Evolutionary conservation across 2,329 filamentous ascomycete genomes (phyloP), one percentile per base, ranked within the genome.

Genomic region (Coniella lustricola): DNA sequence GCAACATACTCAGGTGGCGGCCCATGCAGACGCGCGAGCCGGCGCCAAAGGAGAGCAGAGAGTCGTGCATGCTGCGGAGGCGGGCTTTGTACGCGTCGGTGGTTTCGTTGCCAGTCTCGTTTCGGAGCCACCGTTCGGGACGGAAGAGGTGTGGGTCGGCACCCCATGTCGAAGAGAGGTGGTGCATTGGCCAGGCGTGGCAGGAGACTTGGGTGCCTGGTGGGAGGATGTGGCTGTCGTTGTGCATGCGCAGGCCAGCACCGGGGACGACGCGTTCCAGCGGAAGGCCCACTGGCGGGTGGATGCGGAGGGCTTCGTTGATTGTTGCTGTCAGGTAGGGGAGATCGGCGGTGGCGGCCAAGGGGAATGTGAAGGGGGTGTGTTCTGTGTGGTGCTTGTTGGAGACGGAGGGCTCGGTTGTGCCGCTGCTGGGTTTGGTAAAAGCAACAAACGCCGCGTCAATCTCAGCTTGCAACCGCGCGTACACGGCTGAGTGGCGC

Each of bases 121-220:
- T 4, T 8, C 21, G 39, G 13, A 73, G 72, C 87, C 87, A 94
- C 14, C 88, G 73, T 64, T 89, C 86, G 0, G 88, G 88, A 3
- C 75, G 70, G 66, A 90, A 93, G 2, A 79, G 73, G 9, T 59
- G 53, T 3, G 62, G 64, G 36, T 68, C 65, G 0, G 55, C 41
- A 3, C 65, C 66, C 65, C 65, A 68, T 34, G 67, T 59, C 5
- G 25, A 5, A 10, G 25, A 10, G 25, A 29, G 25, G 5, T 5
- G 25, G 25, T 29, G 25, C 25, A 31, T n/a, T n/a, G 39, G 21
- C 22, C 39, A 42, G 7, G 22, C n/a, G 9, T 32, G 39, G 13
- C 12, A 14, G n/a, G 21, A 21, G 22, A 42, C 39, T 25, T 14
- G 9, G 7, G 18, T 12, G 10, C 39, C 39, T 2, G 39, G 10